Conservation (phyloP, 805 yeast genomes). For the Sugiyamaella qingdaonensis region DNA sequence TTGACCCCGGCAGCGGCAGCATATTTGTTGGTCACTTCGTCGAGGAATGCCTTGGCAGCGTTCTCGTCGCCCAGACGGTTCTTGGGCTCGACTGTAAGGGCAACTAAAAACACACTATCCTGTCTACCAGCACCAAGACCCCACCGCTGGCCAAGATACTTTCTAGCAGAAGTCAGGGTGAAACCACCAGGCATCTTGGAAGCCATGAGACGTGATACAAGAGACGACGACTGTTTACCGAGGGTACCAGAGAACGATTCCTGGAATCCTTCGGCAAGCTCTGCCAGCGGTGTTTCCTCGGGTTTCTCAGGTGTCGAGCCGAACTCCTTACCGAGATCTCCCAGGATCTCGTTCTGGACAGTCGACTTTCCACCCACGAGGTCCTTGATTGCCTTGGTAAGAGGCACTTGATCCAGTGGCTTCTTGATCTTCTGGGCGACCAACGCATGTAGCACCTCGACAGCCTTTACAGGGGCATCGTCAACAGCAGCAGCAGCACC, state of each 20-base stretch:
- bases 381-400: constrained; percentile 92
- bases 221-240: constrained; percentile 89
- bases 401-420: constrained; percentile 75
- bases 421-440: constrained; percentile 97
- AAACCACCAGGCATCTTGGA: constrained; percentile 99
- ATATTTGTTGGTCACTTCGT: constrained; percentile 74
- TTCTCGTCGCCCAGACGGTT: constrained; percentile 78
- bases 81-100: constrained; percentile 88
- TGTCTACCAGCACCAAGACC: constrained; percentile 94
- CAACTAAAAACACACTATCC: constrained; percentile 78
- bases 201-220: constrained; percentile 86
- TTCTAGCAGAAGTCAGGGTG: constrained; percentile 85
- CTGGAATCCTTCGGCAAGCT: constrained; percentile 93
- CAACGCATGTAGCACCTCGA: constrained; percentile 74
- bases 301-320: constrained; percentile 99
- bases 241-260: constrained; percentile 82
- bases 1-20: constrained; percentile 80
- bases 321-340: constrained; percentile 97
- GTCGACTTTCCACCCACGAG: constrained; percentile 98
- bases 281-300: constrained; percentile 94
- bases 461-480: constrained; percentile 87
- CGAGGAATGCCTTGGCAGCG: constrained; percentile 89
- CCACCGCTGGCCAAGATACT: constrained; percentile 86
- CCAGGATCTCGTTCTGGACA: constrained; percentile 95
- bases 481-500: constrained; percentile 79